Conservation (phyloP, 2,329 filamentous ascomycete species). For the Lasiodiplodia sp. region DNA sequence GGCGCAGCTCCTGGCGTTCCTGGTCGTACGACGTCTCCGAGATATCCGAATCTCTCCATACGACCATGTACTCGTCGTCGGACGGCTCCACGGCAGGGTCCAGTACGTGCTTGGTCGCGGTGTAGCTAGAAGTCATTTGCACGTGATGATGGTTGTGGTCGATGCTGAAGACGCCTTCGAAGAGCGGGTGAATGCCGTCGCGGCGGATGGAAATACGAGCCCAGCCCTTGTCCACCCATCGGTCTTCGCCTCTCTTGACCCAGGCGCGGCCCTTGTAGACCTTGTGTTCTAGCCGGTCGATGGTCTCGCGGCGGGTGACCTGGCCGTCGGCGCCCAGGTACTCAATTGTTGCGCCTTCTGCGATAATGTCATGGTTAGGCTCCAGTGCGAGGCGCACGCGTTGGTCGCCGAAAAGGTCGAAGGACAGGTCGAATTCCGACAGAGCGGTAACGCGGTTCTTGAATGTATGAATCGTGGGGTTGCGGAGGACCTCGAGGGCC, state of each 20-base stretch:
- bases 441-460: constrained; percentile 80
- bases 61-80: constrained; percentile 80
- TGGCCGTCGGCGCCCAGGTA: constrained; percentile 76
- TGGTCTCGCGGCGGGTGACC: constrained; percentile 68
- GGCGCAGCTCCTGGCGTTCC: constrained; percentile 68
- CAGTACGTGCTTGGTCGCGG: constrained; percentile 70
- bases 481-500: constrained; percentile 75
- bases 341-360: constrained; percentile 75
- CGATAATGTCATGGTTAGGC: constrained; percentile 89
- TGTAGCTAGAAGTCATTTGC: constrained; percentile 76
- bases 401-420: constrained; percentile 67
- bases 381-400: constrained; percentile 81
- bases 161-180: constrained; percentile 88
- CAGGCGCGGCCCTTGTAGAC: constrained; percentile 85
- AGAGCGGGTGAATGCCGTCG: constrained; percentile 81
- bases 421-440: constrained; percentile 85
- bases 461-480: constrained; percentile 78
- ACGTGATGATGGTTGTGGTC: constrained; percentile 86
- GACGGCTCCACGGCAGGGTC: constrained; percentile 71
- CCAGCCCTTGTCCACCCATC: constrained; percentile 86
- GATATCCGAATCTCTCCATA: constrained; percentile 93
- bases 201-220: constrained; percentile 78
- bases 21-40: constrained; percentile 40
- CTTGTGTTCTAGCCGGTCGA: constrained; percentile 77
- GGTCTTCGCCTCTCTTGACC: constrained; percentile 59